These are phyloP conservation scores for Candida ficus DNA, from an alignment of 805 yeast genomes.

Conservation along the genomic window DNA sequence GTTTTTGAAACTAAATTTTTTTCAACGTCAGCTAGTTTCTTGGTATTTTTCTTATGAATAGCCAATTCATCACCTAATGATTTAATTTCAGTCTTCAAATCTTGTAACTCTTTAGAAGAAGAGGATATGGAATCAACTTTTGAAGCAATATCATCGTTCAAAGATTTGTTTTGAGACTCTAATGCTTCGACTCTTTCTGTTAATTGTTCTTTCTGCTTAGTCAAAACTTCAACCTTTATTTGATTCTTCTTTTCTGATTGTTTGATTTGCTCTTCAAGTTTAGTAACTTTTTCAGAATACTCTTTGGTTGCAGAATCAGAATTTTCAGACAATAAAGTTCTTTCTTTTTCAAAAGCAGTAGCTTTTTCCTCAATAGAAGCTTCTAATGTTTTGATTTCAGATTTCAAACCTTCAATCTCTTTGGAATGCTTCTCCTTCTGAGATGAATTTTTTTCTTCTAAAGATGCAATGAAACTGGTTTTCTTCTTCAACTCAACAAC, in stretches of 20 bases:
- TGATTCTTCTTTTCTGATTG: slow-evolving; percentile 9
- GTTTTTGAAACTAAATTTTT: slow-evolving; percentile 4
- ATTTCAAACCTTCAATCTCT: slow-evolving; percentile 23
- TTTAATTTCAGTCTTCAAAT: not conserved
- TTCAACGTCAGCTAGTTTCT: not conserved
- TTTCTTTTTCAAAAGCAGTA: slow-evolving; percentile 45
- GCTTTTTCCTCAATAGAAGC: slow-evolving; percentile 32
- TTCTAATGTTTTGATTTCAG: slow-evolving; percentile 27
- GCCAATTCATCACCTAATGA: slow-evolving; percentile 1
- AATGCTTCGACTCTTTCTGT: slow-evolving; percentile 15
- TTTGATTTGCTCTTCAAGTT: slow-evolving; percentile 33
- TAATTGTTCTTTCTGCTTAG: slow-evolving; percentile 10
- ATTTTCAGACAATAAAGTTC: slow-evolving; percentile 40
- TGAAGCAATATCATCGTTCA: slow-evolving; percentile 1
- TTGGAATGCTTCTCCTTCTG: slow-evolving; percentile 19
- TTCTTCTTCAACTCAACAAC: slow-evolving; percentile 9
- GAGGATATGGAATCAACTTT: not conserved
- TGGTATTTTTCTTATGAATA: not conserved
- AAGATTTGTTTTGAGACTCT: slow-evolving; percentile 6
- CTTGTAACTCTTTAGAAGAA: not conserved
- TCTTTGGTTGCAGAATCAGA: slow-evolving; percentile 47
- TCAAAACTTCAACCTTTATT: slow-evolving; percentile 7
- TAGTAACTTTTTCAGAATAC: slow-evolving; percentile 40
- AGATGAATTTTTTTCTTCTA: slow-evolving; percentile 17
- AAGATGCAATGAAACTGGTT: slow-evolving; percentile 12